phyloP scores from a whole-genome alignment of 163 green algal species.

The Scenedesmus sp. region DNA sequence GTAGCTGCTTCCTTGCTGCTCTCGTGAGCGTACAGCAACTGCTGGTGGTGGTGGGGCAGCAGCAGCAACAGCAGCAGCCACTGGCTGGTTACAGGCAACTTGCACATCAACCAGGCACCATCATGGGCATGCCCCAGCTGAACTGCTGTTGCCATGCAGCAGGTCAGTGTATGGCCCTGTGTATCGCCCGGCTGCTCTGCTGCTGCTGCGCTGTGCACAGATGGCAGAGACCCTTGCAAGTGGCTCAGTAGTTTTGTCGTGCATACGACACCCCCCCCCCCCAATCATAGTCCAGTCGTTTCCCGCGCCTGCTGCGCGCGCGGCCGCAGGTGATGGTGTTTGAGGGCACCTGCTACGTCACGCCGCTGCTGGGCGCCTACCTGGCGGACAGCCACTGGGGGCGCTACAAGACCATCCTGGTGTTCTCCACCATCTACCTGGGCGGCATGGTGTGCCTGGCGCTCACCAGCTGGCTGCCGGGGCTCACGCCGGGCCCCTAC shows the following conservation, averaged over 20 bases:
- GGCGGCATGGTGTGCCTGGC: constrained; percentile 85
- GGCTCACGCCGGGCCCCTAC: constrained; percentile 68
- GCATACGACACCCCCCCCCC: not conserved
- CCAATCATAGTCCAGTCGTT: not conserved
- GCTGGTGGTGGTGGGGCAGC: not conserved
- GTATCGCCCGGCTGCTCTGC: too few species aligned
- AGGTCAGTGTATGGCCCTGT: too few species aligned
- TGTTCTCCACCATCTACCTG: constrained; percentile 95
- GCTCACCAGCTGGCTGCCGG: constrained; percentile 70
- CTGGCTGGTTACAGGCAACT: not conserved
- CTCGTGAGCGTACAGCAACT: too few species aligned
- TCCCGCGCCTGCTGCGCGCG: not conserved
- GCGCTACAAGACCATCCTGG: constrained; percentile 96
- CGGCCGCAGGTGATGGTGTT: constrained; percentile 77
- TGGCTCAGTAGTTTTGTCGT: too few species aligned
- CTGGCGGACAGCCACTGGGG: constrained; percentile 93
- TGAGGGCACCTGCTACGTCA: constrained; percentile 94
- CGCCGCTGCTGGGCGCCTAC: constrained; percentile 93
- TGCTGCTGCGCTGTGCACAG: too few species aligned
- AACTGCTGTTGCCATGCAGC: not conserved
- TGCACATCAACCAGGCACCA: not conserved
- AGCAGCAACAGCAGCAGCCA: not conserved
- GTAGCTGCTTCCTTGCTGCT: not conserved
- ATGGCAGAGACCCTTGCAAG: too few species aligned
- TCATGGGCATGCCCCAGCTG: not conserved